Evolutionary conservation across 768 basidiomycete genomes (phyloP).

Genomic region (Lentinula edodes): DNA sequence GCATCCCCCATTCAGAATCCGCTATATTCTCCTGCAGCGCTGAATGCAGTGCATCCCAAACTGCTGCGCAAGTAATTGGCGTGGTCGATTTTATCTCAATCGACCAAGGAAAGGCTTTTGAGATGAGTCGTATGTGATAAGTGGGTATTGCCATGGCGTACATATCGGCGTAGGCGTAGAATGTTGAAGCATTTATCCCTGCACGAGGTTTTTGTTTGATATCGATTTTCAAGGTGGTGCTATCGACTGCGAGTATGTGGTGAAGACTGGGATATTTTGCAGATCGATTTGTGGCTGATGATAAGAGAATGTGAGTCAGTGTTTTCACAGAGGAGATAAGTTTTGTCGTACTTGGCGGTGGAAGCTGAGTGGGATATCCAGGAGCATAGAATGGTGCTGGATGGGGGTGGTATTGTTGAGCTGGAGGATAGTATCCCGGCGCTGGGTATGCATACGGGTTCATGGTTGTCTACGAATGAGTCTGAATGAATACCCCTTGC

Average conservation of each 20-base stretch:
- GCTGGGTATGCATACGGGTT: not conserved
- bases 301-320: not conserved
- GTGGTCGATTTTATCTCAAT: slow-evolving; percentile 44
- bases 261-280: slow-evolving; percentile 45
- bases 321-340: not conserved
- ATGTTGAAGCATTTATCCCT: slow-evolving; percentile 37
- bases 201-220: slow-evolving; percentile 35
- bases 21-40: slow-evolving; percentile 47
- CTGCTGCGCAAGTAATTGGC: slow-evolving; percentile 42
- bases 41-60: slow-evolving; percentile 50
- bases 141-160: slow-evolving; percentile 32
- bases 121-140: slow-evolving; percentile 47
- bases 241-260: slow-evolving; percentile 47
- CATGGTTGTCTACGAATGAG: not conserved
- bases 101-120: slow-evolving; percentile 60
- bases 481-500: not conserved
- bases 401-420: not conserved
- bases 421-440: not conserved
- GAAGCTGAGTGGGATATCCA: not conserved
- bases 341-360: not conserved
- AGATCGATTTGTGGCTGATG: slow-evolving; percentile 14
- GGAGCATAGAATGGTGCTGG: not conserved
- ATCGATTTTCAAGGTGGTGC: slow-evolving; percentile 45
- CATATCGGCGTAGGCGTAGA: slow-evolving; percentile 28
- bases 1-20: slow-evolving; percentile 67